Evolutionary conservation across 129 eudicot species (phyloP), one percentile per base, ranked within the genome.

Genomic region (Tagetes erecta): DNA sequence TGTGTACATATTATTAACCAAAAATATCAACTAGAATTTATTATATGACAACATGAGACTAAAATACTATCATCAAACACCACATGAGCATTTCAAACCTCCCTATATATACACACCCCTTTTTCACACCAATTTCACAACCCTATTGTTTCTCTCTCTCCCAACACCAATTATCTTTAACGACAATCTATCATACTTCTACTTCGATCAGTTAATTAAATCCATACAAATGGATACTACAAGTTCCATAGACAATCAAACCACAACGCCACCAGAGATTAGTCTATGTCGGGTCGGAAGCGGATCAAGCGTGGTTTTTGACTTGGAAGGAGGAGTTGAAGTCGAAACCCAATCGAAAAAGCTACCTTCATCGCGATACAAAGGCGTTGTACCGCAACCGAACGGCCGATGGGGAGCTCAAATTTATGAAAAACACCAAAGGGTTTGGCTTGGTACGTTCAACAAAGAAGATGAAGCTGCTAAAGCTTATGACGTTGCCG

Each of bases 401-500:
- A 92, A 92, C 51, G 98, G 98, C 9, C 80, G 96, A 34, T 92
- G 96, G 96, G 98, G 98, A 0, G 96, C 98, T 42, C 98, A 92
- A 78, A 92, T 92, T 46, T 92, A 92, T 69, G 98, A 89, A 77
- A 92, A 87, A 71, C 96, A 92, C 63, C 92, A 84, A 45, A 80
- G 98, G 30, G 95, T 64, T 14, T 92, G 98, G 98, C 81, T 92
- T 0, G 98, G 98, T 13, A 92, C 98, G 0, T 92, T 92, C 80
- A 86, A 92, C 46, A 90, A 82, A 14, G 98, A 89, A 52, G 76
- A 82, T 0, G 96, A 92, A 65, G 98, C 98, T 2, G 98, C 98
- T 2, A 80, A 83, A 44, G 89, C 91, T 37, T 92, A 92, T 63
- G 98, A 92, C 68, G 66, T 85, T 39, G 96, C 98, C 3, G 98